Conservation (phyloP, 768 basidiomycete species). For the Daedaleopsis nitida region DNA sequence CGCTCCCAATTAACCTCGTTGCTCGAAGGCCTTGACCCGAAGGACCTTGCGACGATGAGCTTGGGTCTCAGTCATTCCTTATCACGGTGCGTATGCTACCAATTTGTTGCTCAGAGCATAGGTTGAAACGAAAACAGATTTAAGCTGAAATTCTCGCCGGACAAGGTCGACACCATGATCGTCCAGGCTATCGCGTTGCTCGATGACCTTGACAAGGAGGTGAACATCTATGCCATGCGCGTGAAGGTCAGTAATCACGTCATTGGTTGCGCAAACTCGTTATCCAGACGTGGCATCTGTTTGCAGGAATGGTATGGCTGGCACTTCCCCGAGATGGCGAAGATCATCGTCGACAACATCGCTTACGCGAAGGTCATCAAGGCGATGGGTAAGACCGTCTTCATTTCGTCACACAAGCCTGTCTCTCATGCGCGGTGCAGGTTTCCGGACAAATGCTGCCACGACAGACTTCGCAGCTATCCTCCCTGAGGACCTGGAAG, state of each 20-base stretch:
- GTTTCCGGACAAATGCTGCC: conserved; percentile 93
- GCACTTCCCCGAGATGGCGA: conserved; percentile 99
- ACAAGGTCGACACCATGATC: conserved; percentile 99
- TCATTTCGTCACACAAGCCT: background rate
- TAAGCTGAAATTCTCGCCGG: conserved; percentile 99
- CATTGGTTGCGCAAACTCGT: background rate
- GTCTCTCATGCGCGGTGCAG: conserved; percentile 36
- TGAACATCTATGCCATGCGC: conserved; percentile 99
- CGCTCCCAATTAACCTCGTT: conserved; percentile 84
- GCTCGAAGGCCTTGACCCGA: conserved; percentile 88
- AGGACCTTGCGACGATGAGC: conserved; percentile 96
- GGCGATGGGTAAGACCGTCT: conserved; percentile 68
- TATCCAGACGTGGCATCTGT: background rate
- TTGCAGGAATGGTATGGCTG: conserved; percentile 99
- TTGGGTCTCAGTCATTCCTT: conserved; percentile 96
- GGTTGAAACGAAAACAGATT: conserved; percentile 55
- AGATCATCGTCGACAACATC: conserved; percentile 96
- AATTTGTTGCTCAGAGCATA: background rate
- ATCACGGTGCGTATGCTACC: conserved; percentile 65
- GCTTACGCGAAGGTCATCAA: conserved; percentile 96
- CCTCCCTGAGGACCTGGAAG: conserved; percentile 97
- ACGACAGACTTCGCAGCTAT: conserved; percentile 85
- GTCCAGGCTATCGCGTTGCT: conserved; percentile 97
- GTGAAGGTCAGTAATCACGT: conserved; percentile 68
- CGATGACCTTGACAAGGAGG: conserved; percentile 99